These are phyloP conservation scores for Musa schizocarpa DNA, from an alignment of 176 grass and related monocot genomes.

Conservation along the genomic window DNA sequence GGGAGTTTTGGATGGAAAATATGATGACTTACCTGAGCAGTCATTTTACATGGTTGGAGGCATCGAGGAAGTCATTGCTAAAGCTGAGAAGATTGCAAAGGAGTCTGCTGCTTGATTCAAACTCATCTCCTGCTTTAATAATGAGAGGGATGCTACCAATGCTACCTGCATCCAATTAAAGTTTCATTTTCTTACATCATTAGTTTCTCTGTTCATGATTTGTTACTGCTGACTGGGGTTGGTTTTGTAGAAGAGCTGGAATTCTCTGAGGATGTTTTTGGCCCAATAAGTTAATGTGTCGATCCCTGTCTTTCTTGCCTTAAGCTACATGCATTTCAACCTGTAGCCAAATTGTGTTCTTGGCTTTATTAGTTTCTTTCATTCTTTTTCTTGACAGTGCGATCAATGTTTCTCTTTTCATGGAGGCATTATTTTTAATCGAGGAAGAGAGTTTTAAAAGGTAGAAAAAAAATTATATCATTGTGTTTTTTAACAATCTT, in stretches of 20 bases:
- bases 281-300: not conserved
- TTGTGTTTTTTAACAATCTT: no score
- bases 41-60: slow-evolving; percentile 18
- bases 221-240: not conserved
- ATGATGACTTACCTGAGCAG: slow-evolving; percentile 1
- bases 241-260: not conserved
- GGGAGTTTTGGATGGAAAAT: slow-evolving; percentile 10
- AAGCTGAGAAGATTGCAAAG: slow-evolving; percentile 10
- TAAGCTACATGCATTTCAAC: not conserved
- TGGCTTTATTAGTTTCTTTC: no score
- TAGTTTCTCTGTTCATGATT: not conserved
- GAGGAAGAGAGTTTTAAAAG: no score
- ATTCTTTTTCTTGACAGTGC: not conserved
- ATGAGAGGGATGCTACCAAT: not conserved
- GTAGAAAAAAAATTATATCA: no score
- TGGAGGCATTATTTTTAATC: no score
- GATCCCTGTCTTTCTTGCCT: not conserved
- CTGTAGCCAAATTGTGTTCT: not conserved
- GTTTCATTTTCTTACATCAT: not conserved
- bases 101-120: not conserved
- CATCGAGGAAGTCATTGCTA: slow-evolving; percentile 7
- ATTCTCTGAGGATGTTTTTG: not conserved
- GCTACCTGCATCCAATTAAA: not conserved
- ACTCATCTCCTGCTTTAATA: not conserved
- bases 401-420: no score